Conservation (phyloP, 345 rosid genomes). For the Citrus unshiu region DNA sequence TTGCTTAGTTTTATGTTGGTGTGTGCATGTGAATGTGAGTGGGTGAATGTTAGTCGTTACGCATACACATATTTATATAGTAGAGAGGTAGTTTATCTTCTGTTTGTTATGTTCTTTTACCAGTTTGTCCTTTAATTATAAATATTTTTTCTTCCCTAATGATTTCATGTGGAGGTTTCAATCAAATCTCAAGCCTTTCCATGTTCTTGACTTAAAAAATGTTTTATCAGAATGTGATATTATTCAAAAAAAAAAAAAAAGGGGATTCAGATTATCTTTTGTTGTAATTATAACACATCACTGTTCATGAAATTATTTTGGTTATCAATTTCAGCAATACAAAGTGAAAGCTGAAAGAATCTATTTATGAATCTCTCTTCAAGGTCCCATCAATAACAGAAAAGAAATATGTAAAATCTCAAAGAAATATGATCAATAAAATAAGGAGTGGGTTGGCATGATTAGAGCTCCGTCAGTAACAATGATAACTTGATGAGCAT, state of each 20-base stretch:
- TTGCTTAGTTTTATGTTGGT: neutral
- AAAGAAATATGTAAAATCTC: too few species aligned
- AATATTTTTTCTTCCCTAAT: neutral
- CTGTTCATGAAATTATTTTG: neutral
- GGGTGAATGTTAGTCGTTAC: neutral
- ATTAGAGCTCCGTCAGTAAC: constrained; percentile 26
- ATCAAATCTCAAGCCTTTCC: neutral
- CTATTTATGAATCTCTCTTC: neutral
- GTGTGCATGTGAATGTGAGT: constrained; percentile 2
- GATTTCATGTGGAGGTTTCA: constrained; percentile 13
- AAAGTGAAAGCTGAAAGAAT: neutral
- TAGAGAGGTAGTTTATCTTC: too few species aligned
- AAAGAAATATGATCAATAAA: neutral
- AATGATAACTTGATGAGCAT: constrained; percentile 33
- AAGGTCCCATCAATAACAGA: neutral
- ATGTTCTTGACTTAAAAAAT: neutral
- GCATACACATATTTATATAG: too few species aligned
- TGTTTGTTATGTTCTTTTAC: neutral
- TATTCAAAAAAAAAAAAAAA: neutral
- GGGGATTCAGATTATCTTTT: neutral
- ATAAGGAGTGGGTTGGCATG: constrained; percentile 14
- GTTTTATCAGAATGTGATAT: neutral
- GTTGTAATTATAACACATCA: neutral
- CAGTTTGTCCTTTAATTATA: neutral
- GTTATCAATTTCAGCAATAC: neutral